phyloP scores from a whole-genome alignment of 2,329 filamentous ascomycete species.

The Alternaria brassicae region DNA sequence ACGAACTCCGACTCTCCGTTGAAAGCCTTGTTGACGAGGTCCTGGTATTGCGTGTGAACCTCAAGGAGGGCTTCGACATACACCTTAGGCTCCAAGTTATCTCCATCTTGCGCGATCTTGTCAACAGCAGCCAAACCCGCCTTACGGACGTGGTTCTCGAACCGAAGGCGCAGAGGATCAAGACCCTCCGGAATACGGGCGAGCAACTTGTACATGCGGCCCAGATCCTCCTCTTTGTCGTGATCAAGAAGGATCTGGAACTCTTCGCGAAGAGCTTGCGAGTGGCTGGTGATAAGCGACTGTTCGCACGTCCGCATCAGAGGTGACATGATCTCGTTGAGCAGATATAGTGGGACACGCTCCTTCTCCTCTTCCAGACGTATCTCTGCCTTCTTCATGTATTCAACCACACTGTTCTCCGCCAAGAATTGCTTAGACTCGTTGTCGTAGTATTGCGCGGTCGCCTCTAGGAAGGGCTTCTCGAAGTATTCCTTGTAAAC shows the following conservation, averaged over 20 bases:
- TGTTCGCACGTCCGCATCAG: slow-evolving; percentile 89
- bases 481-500: slow-evolving; percentile 95
- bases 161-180: slow-evolving; percentile 83
- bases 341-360: slow-evolving; percentile 88
- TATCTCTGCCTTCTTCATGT: slow-evolving; percentile 98
- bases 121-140: slow-evolving; percentile 87
- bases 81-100: slow-evolving; percentile 92
- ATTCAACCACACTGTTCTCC: slow-evolving; percentile 97
- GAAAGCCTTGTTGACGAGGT: slow-evolving; percentile 90
- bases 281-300: slow-evolving; percentile 89
- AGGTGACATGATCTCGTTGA: slow-evolving; percentile 83
- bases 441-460: slow-evolving; percentile 82
- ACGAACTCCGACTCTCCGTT: slow-evolving; percentile 97
- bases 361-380: slow-evolving; percentile 92
- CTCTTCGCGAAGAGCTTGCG: slow-evolving; percentile 84
- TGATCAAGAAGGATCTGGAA: slow-evolving; percentile 94
- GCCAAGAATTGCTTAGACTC: slow-evolving; percentile 95
- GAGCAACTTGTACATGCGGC: slow-evolving; percentile 92
- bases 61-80: slow-evolving; percentile 96
- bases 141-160: slow-evolving; percentile 91
- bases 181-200: slow-evolving; percentile 89
- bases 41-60: slow-evolving; percentile 91
- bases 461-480: slow-evolving; percentile 86
- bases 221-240: slow-evolving; percentile 93
- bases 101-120: slow-evolving; percentile 86